A percentile compares a stretch with the other conserved stretches of the same genome.
Evolutionary conservation across 78 protist genomes (phyloP).

Genomic region (Planoprotostelium fungivorum): DNA sequence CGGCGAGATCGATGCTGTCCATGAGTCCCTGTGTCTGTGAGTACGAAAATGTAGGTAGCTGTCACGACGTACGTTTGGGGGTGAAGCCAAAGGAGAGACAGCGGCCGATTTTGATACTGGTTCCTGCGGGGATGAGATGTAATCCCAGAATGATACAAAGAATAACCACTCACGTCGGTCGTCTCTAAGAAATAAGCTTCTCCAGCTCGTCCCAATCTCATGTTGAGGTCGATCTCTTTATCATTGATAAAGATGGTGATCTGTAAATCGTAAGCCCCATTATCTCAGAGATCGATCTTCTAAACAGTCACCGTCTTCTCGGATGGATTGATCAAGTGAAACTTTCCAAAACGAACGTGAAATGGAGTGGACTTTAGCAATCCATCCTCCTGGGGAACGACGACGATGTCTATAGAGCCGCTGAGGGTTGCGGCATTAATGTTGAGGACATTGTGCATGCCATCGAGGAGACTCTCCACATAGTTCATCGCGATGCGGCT

Average conservation of each 20-base stretch:
- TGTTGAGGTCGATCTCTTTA: constrained; percentile 42
- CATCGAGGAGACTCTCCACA: constrained; percentile 62
- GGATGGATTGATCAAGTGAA: constrained; percentile 54
- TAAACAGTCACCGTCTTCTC: constrained; percentile 55
- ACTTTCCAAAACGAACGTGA: constrained; percentile 90
- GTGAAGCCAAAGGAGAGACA: constrained; percentile 60
- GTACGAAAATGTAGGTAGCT: neutral
- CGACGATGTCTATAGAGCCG: constrained; percentile 89
- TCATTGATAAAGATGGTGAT: constrained; percentile 64
- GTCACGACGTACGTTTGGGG: neutral
- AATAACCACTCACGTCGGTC: constrained; percentile 14
- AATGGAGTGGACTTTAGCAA: constrained; percentile 73
- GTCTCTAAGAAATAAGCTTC: constrained; percentile 82
- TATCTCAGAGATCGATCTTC: neutral
- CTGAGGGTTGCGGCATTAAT: constrained; percentile 79
- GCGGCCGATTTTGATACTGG: constrained; percentile 49
- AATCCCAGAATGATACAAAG: neutral
- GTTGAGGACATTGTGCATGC: constrained; percentile 50
- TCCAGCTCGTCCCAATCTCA: constrained; percentile 85
- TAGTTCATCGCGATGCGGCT: constrained; percentile 35
- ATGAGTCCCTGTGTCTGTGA: neutral
- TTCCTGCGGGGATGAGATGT: neutral
- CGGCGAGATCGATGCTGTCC: neutral
- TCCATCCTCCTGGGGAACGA: constrained; percentile 75
- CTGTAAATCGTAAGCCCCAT: neutral